Evolutionary conservation across 257 asterid species (phyloP), one percentile per base, ranked within the genome.

Genomic region (Salvia rosmarinus): DNA sequence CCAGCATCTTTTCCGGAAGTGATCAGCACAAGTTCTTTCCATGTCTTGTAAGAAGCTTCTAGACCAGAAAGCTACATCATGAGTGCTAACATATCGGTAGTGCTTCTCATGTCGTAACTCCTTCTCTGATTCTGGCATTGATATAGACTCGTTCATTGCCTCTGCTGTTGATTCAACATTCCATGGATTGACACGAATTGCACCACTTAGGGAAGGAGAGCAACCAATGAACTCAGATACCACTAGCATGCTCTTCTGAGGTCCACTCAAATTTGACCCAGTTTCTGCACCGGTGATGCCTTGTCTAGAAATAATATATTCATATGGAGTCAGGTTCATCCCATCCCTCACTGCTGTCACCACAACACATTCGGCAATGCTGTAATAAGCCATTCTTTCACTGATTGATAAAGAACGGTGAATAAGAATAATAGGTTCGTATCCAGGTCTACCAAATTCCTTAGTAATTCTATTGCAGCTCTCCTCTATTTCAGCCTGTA

Each of bases 271-370:
- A 71, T 73, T 75, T 63, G 85, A 79, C 51, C 30, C 30, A 3
- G 30, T 25, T 25, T 83, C 92, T 57, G 79, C 81, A 58, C 83
- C 82, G 51, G 87, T 66, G 56, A 87, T 68, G 23, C 96, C 96
- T 72, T 89, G 92, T 75, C 96, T 85, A 68, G 90, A 84, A 17
- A 89, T 89, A 44, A 88, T 88, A 75, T 89, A 89, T 68, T 89
- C 92, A 56, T 88, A 88, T 32, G 96, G 96, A 11, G 84, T 86
- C 70, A 88, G 77, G 72, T 88, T 88, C 96, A 89, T 85, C 76
- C 93, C 94, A 75, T 87, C 94, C 80, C 96, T 79, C 51, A 89
- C 94, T 58, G 96, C 96, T 51, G 94, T 85, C 74, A 89, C 96
- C 21, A 82, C 88, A 44, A 82, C 91, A 69, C 96, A 87, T 75